A percentile compares a stretch with the other conserved stretches of the same genome.
Conservation (phyloP, 2,329 filamentous ascomycete species). For the Diplodia scrobiculata region DNA sequence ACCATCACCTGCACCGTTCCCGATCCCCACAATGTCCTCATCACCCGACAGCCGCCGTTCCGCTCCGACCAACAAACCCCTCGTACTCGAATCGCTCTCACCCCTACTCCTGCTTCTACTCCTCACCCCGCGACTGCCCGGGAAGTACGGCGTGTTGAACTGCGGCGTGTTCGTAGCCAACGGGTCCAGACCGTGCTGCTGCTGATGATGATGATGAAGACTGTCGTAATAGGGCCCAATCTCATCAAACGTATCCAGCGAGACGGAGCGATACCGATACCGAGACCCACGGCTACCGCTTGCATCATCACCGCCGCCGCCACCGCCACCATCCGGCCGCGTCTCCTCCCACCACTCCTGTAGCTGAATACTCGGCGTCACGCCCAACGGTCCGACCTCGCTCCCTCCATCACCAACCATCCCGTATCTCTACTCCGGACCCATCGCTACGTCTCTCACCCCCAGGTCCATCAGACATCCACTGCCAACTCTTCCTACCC, state of each 20-base stretch:
- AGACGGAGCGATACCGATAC: neutral
- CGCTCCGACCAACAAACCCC: neutral
- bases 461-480: neutral
- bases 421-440: no score
- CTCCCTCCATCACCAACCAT: no score
- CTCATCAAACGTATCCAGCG: neutral
- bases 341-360: neutral
- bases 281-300: neutral
- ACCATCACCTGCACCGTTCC: no score
- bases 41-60: neutral
- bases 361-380: neutral
- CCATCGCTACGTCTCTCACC: neutral
- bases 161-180: no score
- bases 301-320: neutral
- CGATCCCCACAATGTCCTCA: neutral
- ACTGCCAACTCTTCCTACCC: neutral
- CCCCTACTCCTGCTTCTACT: conserved; percentile 2
- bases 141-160: conserved; percentile 5
- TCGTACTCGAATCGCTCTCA: conserved; percentile 5
- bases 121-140: neutral
- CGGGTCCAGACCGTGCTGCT: neutral
- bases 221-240: neutral
- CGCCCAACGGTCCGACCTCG: neutral
- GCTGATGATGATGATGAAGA: neutral
- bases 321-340: neutral